These are phyloP conservation scores for Pseudocercospora vitis DNA, from an alignment of 2,329 filamentous ascomycete genomes.

Conservation along the genomic window DNA sequence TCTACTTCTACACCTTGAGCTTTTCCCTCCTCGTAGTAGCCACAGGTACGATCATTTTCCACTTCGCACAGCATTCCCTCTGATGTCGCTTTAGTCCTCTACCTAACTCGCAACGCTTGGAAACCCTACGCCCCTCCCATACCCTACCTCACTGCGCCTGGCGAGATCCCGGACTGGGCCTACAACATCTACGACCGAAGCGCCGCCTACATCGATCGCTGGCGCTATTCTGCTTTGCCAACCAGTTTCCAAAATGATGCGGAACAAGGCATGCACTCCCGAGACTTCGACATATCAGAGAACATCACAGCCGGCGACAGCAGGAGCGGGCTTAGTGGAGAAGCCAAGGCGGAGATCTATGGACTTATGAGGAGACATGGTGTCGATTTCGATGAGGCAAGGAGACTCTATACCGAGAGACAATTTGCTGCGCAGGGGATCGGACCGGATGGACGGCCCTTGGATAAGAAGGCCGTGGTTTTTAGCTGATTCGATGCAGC, in stretches of 20 bases:
- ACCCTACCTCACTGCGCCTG: slow-evolving; percentile 50
- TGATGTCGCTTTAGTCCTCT: slow-evolving; percentile 58
- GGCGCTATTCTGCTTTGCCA: slow-evolving; percentile 75
- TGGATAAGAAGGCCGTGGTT: slow-evolving; percentile 93
- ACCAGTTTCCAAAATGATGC: slow-evolving; percentile 75
- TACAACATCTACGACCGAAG: slow-evolving; percentile 50
- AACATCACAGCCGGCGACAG: slow-evolving; percentile 80
- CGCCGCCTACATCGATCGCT: slow-evolving; percentile 42
- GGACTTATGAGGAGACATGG: slow-evolving; percentile 85
- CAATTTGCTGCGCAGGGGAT: slow-evolving; percentile 86
- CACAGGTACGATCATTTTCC: slow-evolving; percentile 56
- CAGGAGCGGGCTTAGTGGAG: slow-evolving; percentile 76
- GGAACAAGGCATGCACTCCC: slow-evolving; percentile 80
- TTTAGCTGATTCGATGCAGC: too few relatives aligned
- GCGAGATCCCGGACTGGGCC: slow-evolving; percentile 53
- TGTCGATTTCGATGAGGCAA: slow-evolving; percentile 86
- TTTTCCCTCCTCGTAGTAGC: slow-evolving; percentile 69
- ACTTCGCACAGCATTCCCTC: neutral
- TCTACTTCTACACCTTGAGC: slow-evolving; percentile 75
- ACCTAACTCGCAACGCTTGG: slow-evolving; percentile 79
- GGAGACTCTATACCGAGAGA: slow-evolving; percentile 80
- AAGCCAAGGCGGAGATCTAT: slow-evolving; percentile 77
- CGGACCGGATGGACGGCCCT: slow-evolving; percentile 79
- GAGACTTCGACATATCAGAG: slow-evolving; percentile 75
- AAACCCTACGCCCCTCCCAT: slow-evolving; percentile 63